Evolutionary conservation across 352 stramenopile species (phyloP).

Genomic region (Phytophthora sp.): DNA sequence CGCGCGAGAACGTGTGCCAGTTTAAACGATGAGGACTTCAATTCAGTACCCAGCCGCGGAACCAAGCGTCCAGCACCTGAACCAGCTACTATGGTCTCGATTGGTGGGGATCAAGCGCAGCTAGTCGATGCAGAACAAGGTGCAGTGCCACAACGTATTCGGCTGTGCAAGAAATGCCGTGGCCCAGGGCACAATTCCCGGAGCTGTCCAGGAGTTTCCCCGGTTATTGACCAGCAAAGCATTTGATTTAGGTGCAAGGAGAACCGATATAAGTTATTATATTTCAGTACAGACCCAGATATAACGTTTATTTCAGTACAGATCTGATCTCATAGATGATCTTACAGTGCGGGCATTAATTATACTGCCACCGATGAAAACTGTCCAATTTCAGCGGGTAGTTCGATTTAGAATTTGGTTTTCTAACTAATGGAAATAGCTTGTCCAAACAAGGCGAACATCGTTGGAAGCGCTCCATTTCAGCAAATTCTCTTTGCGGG

Average conservation of each 20-base stretch:
- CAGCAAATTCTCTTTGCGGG: no score
- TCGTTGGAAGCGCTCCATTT: no score
- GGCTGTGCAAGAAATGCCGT: slow-evolving; percentile 60
- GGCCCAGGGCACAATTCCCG: slow-evolving; percentile 53
- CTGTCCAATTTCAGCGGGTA: no score
- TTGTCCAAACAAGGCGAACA: no score
- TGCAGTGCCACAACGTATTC: slow-evolving; percentile 26
- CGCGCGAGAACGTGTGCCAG: background rate
- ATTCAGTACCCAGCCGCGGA: background rate
- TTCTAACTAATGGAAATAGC: no score
- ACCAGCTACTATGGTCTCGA: background rate
- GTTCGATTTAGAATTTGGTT: no score
- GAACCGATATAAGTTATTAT: background rate
- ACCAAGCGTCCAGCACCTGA: slow-evolving; percentile 23
- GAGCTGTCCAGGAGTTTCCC: slow-evolving; percentile 45
- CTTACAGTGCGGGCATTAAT: no score
- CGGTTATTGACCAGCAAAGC: slow-evolving; percentile 15
- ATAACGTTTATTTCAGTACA: no score
- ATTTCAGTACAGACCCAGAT: no score
- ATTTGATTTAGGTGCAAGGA: slow-evolving; percentile 8
- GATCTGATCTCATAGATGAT: no score
- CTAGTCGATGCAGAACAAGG: slow-evolving; percentile 12
- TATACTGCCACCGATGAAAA: no score
- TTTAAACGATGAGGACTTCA: background rate
- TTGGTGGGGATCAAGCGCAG: background rate